Evolutionary conservation across 169 alveolate species (phyloP).

Genomic region (Cryptosporidium sp.): DNA sequence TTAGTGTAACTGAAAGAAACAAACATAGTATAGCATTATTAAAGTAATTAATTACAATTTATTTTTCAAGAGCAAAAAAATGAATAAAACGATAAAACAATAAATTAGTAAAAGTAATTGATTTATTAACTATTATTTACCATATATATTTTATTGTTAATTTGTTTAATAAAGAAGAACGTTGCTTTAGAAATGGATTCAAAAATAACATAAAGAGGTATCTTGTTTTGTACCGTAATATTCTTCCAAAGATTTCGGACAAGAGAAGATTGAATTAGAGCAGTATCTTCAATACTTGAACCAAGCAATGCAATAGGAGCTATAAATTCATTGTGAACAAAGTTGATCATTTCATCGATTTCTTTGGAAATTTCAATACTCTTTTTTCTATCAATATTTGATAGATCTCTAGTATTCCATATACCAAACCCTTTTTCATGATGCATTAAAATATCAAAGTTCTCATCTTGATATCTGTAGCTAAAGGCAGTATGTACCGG

Average conservation of each 20-base stretch:
- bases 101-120: not conserved
- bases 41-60: too few species aligned
- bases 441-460: conserved; percentile 63
- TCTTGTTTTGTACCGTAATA: conserved; percentile 26
- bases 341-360: conserved; percentile 35
- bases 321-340: conserved; percentile 54
- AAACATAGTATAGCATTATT: too few species aligned
- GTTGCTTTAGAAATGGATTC: conserved; percentile 68
- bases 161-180: conserved; percentile 62
- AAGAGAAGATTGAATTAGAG: conserved; percentile 38
- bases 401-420: conserved; percentile 40
- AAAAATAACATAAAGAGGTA: conserved; percentile 35
- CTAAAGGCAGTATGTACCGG: conserved; percentile 68
- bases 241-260: conserved; percentile 42
- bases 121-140: conserved; percentile 21
- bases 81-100: not conserved
- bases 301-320: conserved; percentile 58
- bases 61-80: not conserved
- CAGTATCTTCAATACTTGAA: conserved; percentile 47
- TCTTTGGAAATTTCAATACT: conserved; percentile 16
- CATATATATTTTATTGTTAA: conserved; percentile 43
- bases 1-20: conserved; percentile 8
- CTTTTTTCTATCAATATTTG: not conserved
- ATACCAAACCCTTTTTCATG: conserved; percentile 73
- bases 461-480: conserved; percentile 52